These are phyloP conservation scores for Phytophthora niederhauseri DNA, from an alignment of 352 stramenopile species.

Conservation along the genomic window DNA sequence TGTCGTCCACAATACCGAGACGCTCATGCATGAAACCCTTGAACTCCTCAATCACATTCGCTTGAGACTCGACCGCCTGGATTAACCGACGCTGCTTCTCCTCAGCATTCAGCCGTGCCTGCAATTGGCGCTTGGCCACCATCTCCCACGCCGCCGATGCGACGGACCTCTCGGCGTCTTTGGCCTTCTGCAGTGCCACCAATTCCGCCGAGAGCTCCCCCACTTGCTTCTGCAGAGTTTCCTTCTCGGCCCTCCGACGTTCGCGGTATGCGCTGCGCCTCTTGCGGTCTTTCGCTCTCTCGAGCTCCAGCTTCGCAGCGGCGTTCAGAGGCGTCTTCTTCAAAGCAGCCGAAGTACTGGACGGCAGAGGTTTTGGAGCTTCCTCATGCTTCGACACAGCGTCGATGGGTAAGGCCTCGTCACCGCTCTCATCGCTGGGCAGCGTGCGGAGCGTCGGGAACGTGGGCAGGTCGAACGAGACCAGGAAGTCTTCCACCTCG, in stretches of 20 bases:
- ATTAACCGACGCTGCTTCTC: constrained; percentile 15
- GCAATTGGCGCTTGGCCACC: constrained; percentile 24
- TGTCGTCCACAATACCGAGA: not conserved
- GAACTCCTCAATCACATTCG: constrained; percentile 21
- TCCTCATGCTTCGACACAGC: not conserved
- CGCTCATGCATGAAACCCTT: constrained; percentile 3
- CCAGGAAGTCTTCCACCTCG: constrained; percentile 27
- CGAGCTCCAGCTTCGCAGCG: constrained; percentile 17
- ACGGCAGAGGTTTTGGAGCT: not conserved
- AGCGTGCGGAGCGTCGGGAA: constrained; percentile 13
- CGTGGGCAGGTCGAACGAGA: constrained; percentile 27
- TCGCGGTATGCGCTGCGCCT: constrained; percentile 25
- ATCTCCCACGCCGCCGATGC: constrained; percentile 19
- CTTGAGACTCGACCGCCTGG: constrained; percentile 8
- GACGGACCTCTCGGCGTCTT: constrained; percentile 5
- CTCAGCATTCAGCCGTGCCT: constrained; percentile 21
- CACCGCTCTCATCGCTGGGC: not conserved
- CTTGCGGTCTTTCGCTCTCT: constrained; percentile 28
- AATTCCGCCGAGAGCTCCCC: constrained; percentile 23
- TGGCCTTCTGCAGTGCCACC: constrained; percentile 2
- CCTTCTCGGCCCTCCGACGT: constrained; percentile 15
- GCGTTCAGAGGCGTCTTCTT: constrained; percentile 15
- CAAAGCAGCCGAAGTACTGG: not conserved
- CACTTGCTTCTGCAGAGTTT: constrained; percentile 22
- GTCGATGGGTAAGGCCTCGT: not conserved